Conservation (phyloP, 116 monocot genomes). For the Iris pallida region DNA sequence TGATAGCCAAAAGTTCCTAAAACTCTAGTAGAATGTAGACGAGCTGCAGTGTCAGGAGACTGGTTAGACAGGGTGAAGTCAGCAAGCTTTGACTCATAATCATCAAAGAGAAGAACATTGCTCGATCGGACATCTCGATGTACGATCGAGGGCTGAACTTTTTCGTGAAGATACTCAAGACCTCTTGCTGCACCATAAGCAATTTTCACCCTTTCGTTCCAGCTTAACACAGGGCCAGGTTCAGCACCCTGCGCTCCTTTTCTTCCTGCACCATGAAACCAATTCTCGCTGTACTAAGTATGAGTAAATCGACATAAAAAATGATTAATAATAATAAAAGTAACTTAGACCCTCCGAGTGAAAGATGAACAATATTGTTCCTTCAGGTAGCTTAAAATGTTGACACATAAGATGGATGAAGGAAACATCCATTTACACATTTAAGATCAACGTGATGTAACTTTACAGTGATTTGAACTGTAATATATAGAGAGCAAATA, state of each 20-base stretch:
- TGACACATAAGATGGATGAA: background rate
- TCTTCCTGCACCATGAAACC: slow-evolving; percentile 28
- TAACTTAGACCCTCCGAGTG: background rate
- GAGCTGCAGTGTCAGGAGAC: slow-evolving; percentile 52
- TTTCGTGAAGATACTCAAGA: slow-evolving; percentile 57
- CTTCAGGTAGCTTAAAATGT: background rate
- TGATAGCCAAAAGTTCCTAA: slow-evolving; percentile 71
- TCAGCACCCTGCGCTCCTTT: slow-evolving; percentile 50
- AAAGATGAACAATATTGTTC: background rate
- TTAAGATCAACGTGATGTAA: background rate
- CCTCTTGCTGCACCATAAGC: slow-evolving; percentile 65
- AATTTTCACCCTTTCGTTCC: slow-evolving; percentile 56
- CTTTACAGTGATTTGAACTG: background rate
- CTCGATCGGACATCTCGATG: slow-evolving; percentile 61
- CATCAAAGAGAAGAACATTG: slow-evolving; percentile 57
- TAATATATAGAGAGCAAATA: background rate
- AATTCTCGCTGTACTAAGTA: background rate
- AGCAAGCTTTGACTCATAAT: slow-evolving; percentile 38
- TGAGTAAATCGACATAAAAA: too few relatives aligned
- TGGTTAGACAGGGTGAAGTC: slow-evolving; percentile 63
- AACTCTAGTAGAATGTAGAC: slow-evolving; percentile 60
- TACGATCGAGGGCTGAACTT: slow-evolving; percentile 44
- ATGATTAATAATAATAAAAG: background rate
- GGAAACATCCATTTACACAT: background rate
- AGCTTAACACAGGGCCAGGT: slow-evolving; percentile 44